phyloP scores from a whole-genome alignment of 2,329 filamentous ascomycete genomes.

The Epicoccum sorghinum region DNA sequence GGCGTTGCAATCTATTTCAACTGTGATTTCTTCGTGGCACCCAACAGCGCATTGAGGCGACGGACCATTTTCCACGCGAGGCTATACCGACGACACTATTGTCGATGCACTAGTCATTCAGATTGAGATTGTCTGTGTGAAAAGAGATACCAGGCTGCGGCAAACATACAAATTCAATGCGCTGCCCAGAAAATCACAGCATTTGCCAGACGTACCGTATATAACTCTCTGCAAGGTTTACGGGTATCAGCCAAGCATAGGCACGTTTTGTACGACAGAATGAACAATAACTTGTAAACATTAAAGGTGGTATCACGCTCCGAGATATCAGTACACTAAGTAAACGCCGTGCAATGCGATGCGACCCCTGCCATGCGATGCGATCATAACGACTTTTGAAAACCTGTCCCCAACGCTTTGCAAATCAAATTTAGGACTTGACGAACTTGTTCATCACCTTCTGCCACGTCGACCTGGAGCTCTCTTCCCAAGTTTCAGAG shows the following conservation, averaged over 20 bases:
- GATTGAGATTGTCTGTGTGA: background rate
- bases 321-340: slow-evolving; percentile 5
- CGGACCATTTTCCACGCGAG: background rate
- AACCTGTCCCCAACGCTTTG: background rate
- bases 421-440: background rate
- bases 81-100: slow-evolving; percentile 1
- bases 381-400: slow-evolving; percentile 20
- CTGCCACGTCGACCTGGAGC: slow-evolving; percentile 39
- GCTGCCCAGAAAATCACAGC: background rate
- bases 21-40: background rate
- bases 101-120: background rate
- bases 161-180: background rate
- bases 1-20: background rate
- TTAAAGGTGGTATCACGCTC: slow-evolving; percentile 18
- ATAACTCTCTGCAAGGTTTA: too few species aligned
- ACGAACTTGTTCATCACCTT: slow-evolving; percentile 36
- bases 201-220: background rate
- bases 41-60: background rate
- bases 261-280: background rate
- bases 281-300: slow-evolving; percentile 7
- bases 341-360: slow-evolving; percentile 31
- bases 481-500: slow-evolving; percentile 43
- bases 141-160: background rate
- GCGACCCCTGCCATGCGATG: slow-evolving; percentile 23
- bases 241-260: background rate